Base-by-base conservation (phyloP, 116 monocot genomes). In the Cymodocea nodosa region DNA sequence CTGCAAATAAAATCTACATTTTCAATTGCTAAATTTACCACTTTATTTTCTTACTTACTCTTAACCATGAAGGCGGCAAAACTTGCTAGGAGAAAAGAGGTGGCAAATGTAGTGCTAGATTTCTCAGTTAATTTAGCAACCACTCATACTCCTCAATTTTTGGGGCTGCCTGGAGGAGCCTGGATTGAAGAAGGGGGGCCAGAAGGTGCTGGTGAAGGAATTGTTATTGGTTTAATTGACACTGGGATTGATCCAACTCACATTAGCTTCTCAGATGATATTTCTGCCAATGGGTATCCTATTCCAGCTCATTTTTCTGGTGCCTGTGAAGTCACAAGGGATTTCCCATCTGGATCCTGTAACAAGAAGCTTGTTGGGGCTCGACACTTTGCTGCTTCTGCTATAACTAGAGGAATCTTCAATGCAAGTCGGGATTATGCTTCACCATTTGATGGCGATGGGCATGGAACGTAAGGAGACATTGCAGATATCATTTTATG, bases 341-440 rank as follows among this genome's bases (percentile, higher is more conserved):
- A 98, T 77, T 98, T 98, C 74, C 97, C 97, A 11, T 88, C 92
- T 56, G 97, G 97, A 17, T 98, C 97, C 55, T 98, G 98, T 71
- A 98, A 98, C 50, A 77, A 84, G 69, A 98, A 98, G 70, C 88
- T 98, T 49, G 69, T 98, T 53, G 98, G 98, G 30, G 98, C 98
- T 56, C 87, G 92, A 1, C 98, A 98, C 75, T 98, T 98, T 84
- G 98, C 98, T 23, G 89, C 88, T 70, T 88, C 92, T 60, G 98
- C 98, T 54, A 98, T 92, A 69, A 89, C 92, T 11, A 79, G 92
- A 67, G 98, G 98, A 66, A 72, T 92, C 50, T 98, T 98, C 54
- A 98, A 98, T 82, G 51, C 84, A 55, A 81, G 82, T 71, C 61
- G 79, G 60, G 98, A 98, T 73, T 77, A 80, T 72, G 86, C 98